phyloP scores from a whole-genome alignment of 225 moss, liverwort and hornwort genomes.

The Sphagnum contortum region DNA sequence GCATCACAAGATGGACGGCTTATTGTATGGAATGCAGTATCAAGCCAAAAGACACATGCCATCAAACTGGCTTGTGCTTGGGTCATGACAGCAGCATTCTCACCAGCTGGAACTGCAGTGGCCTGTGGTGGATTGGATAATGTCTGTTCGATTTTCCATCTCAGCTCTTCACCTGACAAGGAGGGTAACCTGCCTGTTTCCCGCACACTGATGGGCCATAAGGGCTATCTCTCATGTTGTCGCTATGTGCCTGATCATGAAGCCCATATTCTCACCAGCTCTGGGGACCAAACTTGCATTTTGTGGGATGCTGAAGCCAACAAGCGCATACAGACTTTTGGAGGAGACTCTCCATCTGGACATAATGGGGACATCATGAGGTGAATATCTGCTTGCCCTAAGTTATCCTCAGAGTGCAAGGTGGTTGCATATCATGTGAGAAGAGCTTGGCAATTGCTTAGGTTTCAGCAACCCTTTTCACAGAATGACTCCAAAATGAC shows the following conservation, averaged over 20 bases:
- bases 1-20: slow-evolving; percentile 89
- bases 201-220: slow-evolving; percentile 62
- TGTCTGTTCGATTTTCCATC: slow-evolving; percentile 83
- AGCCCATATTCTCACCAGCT: slow-evolving; percentile 74
- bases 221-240: slow-evolving; percentile 88
- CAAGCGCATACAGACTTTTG: slow-evolving; percentile 56
- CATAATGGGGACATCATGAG: slow-evolving; percentile 97
- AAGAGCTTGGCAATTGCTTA: no score
- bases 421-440: no score
- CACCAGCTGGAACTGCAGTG: slow-evolving; percentile 63
- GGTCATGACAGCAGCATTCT: slow-evolving; percentile 95
- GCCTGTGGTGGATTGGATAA: slow-evolving; percentile 96
- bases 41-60: slow-evolving; percentile 96
- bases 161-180: slow-evolving; percentile 54
- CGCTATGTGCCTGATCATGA: slow-evolving; percentile 73
- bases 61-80: slow-evolving; percentile 91
- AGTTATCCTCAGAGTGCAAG: no score
- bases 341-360: slow-evolving; percentile 64
- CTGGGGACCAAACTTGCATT: slow-evolving; percentile 89
- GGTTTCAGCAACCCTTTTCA: no score
- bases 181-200: slow-evolving; percentile 65
- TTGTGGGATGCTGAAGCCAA: slow-evolving; percentile 73
- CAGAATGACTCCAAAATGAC: no score
- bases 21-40: slow-evolving; percentile 97
- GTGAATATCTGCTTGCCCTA: slow-evolving; percentile 13